Conservation (phyloP, 768 basidiomycete species). For the Leucosporidium yakuticum region DNA sequence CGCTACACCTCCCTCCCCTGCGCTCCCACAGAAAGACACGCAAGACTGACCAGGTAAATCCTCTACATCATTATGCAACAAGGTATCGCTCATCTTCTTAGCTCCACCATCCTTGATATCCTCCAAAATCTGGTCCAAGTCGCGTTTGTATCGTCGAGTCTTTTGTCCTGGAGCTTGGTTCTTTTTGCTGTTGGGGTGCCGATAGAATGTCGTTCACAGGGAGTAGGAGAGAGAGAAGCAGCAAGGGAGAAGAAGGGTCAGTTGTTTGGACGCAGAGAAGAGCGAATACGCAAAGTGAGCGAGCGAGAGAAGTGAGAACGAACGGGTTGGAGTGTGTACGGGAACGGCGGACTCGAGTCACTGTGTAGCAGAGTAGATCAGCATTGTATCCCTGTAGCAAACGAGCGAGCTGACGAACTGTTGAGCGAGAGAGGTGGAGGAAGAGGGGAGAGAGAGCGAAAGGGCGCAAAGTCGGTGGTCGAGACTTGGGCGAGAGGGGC, state of each 20-base stretch:
- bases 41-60: conserved; percentile 29
- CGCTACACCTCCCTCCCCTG: too few relatives aligned
- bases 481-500: too few relatives aligned
- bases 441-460: too few relatives aligned
- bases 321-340: conserved; percentile 33
- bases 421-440: too few relatives aligned
- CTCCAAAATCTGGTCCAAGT: conserved; percentile 33
- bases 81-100: conserved; percentile 21
- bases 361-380: too few relatives aligned
- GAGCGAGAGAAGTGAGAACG: not conserved
- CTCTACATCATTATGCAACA: conserved; percentile 31
- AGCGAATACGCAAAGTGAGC: not conserved
- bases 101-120: conserved; percentile 30
- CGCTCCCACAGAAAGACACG: too few relatives aligned
- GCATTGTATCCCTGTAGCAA: too few relatives aligned
- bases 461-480: too few relatives aligned
- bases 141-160: conserved; percentile 24
- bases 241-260: not conserved
- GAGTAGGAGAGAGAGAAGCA: not conserved
- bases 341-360: conserved; percentile 10
- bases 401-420: too few relatives aligned
- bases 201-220: not conserved
- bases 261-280: not conserved
- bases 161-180: conserved; percentile 27
- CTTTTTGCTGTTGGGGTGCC: conserved; percentile 19